Percentiles rank a stretch among this genome's conserved stretches.
Evolutionary conservation across 2,329 filamentous ascomycete species (phyloP).

Genomic region (Penicillium sp.): DNA sequence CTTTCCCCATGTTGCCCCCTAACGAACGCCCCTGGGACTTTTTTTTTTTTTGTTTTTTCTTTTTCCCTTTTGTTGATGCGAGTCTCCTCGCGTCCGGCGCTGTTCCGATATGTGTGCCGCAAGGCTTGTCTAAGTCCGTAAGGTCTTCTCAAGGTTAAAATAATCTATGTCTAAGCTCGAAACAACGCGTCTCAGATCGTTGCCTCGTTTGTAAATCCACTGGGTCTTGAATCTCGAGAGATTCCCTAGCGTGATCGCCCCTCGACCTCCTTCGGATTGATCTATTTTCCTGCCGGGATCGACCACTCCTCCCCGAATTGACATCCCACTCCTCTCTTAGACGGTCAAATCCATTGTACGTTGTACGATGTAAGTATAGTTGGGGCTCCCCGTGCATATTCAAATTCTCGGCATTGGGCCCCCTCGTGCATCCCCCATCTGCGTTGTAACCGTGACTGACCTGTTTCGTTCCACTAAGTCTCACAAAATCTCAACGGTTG

Average conservation of each 20-base stretch:
- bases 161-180: constrained; percentile 7
- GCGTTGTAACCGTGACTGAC: constrained; percentile 25
- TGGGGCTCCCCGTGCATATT: constrained; percentile 19
- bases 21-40: constrained; percentile 34
- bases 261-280: constrained; percentile 15
- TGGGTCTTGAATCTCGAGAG: background rate
- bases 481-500: constrained; percentile 15
- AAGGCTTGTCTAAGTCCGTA: constrained; percentile 22
- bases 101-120: constrained; percentile 17
- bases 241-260: constrained; percentile 14
- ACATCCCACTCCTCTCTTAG: constrained; percentile 16
- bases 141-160: constrained; percentile 1
- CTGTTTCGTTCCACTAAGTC: constrained; percentile 14
- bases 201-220: constrained; percentile 16
- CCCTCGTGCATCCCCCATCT: constrained; percentile 22
- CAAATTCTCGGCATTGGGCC: constrained; percentile 14
- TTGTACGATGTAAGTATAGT: constrained; percentile 18
- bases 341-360: constrained; percentile 1
- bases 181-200: constrained; percentile 18
- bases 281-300: constrained; percentile 4
- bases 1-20: constrained; percentile 32
- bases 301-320: background rate
- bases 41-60: constrained; percentile 4
- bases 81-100: constrained; percentile 21
- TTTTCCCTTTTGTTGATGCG: constrained; percentile 5